Base-by-base conservation (phyloP, 2,329 filamentous ascomycete species). In the Pleoardoris graminearum region DNA sequence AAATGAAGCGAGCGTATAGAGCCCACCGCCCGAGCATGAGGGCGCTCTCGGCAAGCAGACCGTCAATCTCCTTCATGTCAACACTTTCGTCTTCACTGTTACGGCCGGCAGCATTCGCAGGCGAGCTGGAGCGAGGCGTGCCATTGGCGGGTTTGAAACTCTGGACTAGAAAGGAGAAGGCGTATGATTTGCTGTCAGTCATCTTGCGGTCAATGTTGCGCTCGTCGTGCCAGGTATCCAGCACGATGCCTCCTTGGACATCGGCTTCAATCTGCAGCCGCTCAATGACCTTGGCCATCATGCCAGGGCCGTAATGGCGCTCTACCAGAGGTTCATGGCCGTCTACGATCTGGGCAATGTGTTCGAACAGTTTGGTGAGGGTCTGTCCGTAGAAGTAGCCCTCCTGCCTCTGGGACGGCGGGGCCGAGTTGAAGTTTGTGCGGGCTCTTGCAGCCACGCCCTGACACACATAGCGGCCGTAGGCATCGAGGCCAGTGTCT, bases 151-250 rank as follows among this genome's bases (percentile, higher is more conserved):
- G 79, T 55, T 87, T 87, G 70, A 96, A 97, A 76, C 92, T 97
- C 74, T 97, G 92, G 0, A 97, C 92, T 38, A 99, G 78, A 69
- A 99, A 99, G 0, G 92, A 96, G 72, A 96, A 99, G 0, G 94
- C 92, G 69, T 99, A 99, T 50, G 92, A 96, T 76, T 95, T 97
- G 73, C 96, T 90, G 67, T 99, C 94, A 2, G 90, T 97, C 55
- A 99, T 79, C 68, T 88, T 90, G 63, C 93, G 85, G 68, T 93
- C 89, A 42, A 99, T 85, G 54, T 80, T 83, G 53, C 91, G 84
- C 68, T 97, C 93, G 59, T 99, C 94, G 50, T 86, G 87, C 91
- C 94, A 99, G 0, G 92, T 94, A 70, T 99, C 94, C 47, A 99
- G 79, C 53, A 99, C 87, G 61, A 97, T 96, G 59, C 94, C 94